Evolutionary conservation across 306 rosid species (phyloP), one percentile per base, ranked within the genome.

Genomic region (Ormosia semicastrata): DNA sequence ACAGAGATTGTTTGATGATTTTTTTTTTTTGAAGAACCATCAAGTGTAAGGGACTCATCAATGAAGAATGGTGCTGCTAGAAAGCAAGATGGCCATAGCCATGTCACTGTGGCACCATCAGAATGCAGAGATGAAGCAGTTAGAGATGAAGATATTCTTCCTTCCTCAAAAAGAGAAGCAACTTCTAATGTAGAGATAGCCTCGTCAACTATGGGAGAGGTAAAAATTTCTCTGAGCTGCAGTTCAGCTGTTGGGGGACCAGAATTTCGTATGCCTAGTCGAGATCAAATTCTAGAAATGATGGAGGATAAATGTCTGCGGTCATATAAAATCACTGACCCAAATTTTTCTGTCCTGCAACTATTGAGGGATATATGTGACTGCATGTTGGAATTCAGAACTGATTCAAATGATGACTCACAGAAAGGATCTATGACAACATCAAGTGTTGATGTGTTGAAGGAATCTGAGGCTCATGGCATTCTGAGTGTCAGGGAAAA

Each of bases 201-300:
- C 33, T 92, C 94, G 4, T 93, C 96, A 41, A 77, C 90, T 64
- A 58, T 66, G 66, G 99, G 99, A 85, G 94, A 93, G 92, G 97
- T 89, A 86, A 95, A 92, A 81, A 85, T 95, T 89, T 89, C 90
- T 84, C 83, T 96, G 85, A 88, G 94, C 86, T 91, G 91, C 88
- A 75, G 82, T 78, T 79, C 93, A 62, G 82, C 88, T 75, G 66
- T 79, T 77, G 84, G 79, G 83, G 85, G 93, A 73, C 88, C 90
- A 82, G 89, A 88, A 79, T 89, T 93, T 84, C 84, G 24, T 67
- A 67, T 92, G 89, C 98, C 98, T 89, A 84, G 83, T 79, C 90
- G 83, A 43, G 97, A 93, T 77, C 91, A 88, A 50, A 82, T 93
- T 83, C 68, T 92, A 60, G 80, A 92, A 83, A 69, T 84, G 93